Evolutionary conservation across 2,329 filamentous ascomycete genomes (phyloP).

Genomic region (Blumeria graminis): DNA sequence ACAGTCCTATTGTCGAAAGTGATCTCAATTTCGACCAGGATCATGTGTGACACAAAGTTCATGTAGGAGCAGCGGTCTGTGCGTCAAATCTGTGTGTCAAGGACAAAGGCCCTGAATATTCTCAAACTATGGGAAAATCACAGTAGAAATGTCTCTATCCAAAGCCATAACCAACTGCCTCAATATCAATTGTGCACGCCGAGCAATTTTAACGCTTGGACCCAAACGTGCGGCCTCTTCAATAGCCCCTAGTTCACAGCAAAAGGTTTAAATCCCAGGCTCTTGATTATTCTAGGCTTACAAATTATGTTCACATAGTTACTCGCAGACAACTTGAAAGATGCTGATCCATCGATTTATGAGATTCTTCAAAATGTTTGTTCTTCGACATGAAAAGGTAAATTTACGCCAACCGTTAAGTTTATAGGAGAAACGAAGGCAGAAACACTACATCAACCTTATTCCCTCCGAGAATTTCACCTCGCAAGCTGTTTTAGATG

Average conservation of each 20-base stretch:
- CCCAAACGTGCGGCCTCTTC: not conserved
- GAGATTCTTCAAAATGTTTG: constrained; percentile 62
- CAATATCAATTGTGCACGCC: not conserved
- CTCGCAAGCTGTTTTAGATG: constrained; percentile 92
- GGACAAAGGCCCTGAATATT: too few species aligned
- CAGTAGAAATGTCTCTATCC: not conserved
- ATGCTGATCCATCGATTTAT: constrained; percentile 81
- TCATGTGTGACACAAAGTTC: too few species aligned
- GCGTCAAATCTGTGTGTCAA: too few species aligned
- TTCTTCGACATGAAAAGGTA: constrained; percentile 1
- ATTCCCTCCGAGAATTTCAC: constrained; percentile 99
- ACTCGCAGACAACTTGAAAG: constrained; percentile 51
- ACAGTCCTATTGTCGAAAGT: too few species aligned
- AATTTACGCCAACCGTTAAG: constrained; percentile 27
- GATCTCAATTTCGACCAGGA: too few species aligned
- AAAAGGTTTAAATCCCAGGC: not conserved
- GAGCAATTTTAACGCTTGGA: not conserved
- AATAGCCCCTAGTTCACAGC: not conserved
- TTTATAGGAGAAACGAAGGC: constrained; percentile 66
- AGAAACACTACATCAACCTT: constrained; percentile 94
- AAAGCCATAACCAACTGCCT: not conserved
- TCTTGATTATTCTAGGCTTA: not conserved
- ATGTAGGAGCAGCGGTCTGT: too few species aligned
- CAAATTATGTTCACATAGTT: constrained; percentile 26
- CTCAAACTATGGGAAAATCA: not conserved